phyloP scores from a whole-genome alignment of 1,139 yeast species.

The Saccharomyces hybrid region DNA sequence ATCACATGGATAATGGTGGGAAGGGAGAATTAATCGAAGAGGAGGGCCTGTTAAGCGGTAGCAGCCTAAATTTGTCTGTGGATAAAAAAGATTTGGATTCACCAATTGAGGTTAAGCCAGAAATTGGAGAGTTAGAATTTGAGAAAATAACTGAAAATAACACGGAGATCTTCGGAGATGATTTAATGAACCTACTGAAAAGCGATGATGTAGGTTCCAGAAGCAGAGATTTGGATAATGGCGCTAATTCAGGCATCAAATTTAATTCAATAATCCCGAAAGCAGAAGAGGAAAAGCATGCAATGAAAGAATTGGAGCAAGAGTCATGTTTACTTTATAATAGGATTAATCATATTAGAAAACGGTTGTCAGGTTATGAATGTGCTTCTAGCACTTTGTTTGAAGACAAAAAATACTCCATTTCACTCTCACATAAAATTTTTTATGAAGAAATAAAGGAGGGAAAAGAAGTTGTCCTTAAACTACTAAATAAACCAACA shows the following conservation, averaged over 20 bases:
- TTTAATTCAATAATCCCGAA: background rate
- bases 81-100: conserved; percentile 1
- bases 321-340: conserved; percentile 22
- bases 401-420: conserved; percentile 14
- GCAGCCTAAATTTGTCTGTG: background rate
- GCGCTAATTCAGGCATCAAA: conserved; percentile 4
- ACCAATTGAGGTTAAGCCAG: conserved; percentile 5
- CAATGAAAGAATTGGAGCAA: conserved; percentile 17
- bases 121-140: conserved; percentile 30
- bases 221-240: conserved; percentile 11
- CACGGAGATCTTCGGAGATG: conserved; percentile 28
- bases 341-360: conserved; percentile 20
- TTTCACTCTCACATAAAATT: background rate
- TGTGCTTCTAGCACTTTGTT: conserved; percentile 19
- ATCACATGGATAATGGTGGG: background rate
- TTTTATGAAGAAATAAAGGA: background rate
- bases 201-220: conserved; percentile 3
- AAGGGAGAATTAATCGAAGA: background rate
- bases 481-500: background rate
- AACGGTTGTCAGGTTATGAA: conserved; percentile 24
- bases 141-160: conserved; percentile 30
- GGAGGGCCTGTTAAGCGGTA: background rate
- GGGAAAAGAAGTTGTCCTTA: background rate
- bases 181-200: conserved; percentile 19
- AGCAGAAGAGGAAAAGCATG: conserved; percentile 7